A percentile compares a stretch with the other conserved stretches of the same genome.
These are phyloP conservation scores for Pythium grandisporangium DNA, from an alignment of 352 stramenopile species.

Conservation along the genomic window DNA sequence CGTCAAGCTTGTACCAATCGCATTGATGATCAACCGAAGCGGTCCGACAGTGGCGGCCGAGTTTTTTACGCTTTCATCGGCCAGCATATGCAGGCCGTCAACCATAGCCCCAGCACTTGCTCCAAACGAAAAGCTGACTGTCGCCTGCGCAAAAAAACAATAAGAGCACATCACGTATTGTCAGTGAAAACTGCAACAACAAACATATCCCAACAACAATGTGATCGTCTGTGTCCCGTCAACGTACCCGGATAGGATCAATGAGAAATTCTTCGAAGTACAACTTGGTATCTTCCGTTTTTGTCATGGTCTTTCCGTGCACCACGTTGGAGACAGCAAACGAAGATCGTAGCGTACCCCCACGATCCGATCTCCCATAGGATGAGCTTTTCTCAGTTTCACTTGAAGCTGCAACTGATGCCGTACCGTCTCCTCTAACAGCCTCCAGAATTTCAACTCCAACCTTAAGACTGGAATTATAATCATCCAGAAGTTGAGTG, in stretches of 20 bases:
- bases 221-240: no score
- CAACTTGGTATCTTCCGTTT: conserved; percentile 69
- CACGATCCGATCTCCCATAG: not conserved
- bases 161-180: not conserved
- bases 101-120: conserved; percentile 53
- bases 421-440: conserved; percentile 48
- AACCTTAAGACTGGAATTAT: conserved; percentile 62
- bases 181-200: no score
- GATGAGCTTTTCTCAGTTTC: not conserved
- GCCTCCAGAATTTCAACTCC: conserved; percentile 62
- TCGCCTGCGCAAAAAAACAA: conserved; percentile 23
- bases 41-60: conserved; percentile 60
- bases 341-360: not conserved
- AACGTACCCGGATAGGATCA: conserved; percentile 61
- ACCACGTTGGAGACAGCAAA: conserved; percentile 19
- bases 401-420: conserved; percentile 22
- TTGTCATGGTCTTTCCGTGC: conserved; percentile 22
- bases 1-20: conserved; percentile 78
- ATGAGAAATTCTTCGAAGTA: conserved; percentile 89
- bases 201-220: not conserved
- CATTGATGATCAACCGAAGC: conserved; percentile 77
- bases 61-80: conserved; percentile 6
- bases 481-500: conserved; percentile 54
- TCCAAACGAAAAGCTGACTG: conserved; percentile 80
- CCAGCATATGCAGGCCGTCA: conserved; percentile 33